Evolutionary conservation across 306 rosid genomes (phyloP).

Genomic region (Rosa multiflora): DNA sequence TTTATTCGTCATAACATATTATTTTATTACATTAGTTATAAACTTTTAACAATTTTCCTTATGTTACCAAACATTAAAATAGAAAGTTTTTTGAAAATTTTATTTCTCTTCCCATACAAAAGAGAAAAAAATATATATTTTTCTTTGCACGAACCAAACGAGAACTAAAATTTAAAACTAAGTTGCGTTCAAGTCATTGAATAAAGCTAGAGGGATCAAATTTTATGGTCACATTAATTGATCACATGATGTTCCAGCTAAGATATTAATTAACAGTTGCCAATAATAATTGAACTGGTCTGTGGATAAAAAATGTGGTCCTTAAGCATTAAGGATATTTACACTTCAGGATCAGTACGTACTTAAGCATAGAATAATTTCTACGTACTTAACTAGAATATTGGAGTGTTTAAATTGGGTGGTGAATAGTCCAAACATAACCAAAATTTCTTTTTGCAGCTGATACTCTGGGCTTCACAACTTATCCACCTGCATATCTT

Average conservation of each 20-base stretch:
- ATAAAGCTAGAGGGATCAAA: neutral
- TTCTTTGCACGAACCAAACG: no score
- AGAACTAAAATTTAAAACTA: neutral
- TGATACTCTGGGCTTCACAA: conserved; percentile 77
- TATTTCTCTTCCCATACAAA: no score
- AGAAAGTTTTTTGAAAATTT: no score
- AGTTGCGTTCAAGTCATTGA: neutral
- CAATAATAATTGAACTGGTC: neutral
- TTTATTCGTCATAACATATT: no score
- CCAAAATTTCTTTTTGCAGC: conserved; percentile 40
- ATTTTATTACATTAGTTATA: no score
- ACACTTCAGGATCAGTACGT: neutral
- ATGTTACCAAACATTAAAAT: no score
- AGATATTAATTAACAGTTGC: neutral
- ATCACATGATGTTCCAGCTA: neutral
- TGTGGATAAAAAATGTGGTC: neutral
- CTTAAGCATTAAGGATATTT: neutral
- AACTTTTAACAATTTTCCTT: no score
- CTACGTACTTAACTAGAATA: neutral
- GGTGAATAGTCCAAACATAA: conserved; percentile 5
- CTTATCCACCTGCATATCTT: conserved; percentile 73
- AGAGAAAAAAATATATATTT: no score
- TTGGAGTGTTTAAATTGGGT: neutral
- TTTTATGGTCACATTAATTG: neutral
- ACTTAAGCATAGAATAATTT: neutral